Conservation (phyloP, 2,329 filamentous ascomycete species). For the Tolypocladium paradoxum region DNA sequence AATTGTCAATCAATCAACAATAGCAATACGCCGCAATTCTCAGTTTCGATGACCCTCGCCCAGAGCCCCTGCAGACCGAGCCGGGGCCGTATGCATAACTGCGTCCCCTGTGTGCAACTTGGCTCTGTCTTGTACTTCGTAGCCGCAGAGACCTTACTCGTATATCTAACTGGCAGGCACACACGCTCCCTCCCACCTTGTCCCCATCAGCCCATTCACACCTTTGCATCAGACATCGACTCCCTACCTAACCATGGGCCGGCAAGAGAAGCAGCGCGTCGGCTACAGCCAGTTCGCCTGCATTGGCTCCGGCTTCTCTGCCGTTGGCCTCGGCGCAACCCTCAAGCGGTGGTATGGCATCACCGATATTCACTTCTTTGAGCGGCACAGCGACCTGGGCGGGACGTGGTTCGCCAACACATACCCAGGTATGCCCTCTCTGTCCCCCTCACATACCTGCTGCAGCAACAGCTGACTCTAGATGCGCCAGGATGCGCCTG, state of each 20-base stretch:
- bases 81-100: too few species aligned
- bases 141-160: neutral
- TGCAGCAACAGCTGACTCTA: neutral
- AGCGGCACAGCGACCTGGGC: slow-evolving; percentile 44
- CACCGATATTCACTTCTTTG: slow-evolving; percentile 50
- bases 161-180: neutral
- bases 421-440: slow-evolving; percentile 38
- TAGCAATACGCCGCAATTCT: too few species aligned
- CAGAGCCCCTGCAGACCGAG: too few species aligned
- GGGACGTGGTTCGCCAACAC: slow-evolving; percentile 55
- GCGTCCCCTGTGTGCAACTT: too few species aligned
- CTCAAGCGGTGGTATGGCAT: slow-evolving; percentile 46
- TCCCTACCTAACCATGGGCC: neutral
- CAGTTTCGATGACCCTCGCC: too few species aligned
- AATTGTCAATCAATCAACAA: too few species aligned
- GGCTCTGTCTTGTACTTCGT: too few species aligned
- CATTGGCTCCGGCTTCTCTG: slow-evolving; percentile 52
- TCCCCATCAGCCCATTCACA: neutral
- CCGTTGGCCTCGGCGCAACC: slow-evolving; percentile 49
- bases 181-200: neutral
- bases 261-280: neutral
- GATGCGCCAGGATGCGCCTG: slow-evolving; percentile 29
- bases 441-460: neutral
- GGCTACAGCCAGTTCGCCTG: slow-evolving; percentile 28
- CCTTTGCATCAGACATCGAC: neutral